These are phyloP conservation scores for Gaeumannomyces tritici DNA, from an alignment of 2,329 filamentous ascomycete genomes.

Conservation along the genomic window DNA sequence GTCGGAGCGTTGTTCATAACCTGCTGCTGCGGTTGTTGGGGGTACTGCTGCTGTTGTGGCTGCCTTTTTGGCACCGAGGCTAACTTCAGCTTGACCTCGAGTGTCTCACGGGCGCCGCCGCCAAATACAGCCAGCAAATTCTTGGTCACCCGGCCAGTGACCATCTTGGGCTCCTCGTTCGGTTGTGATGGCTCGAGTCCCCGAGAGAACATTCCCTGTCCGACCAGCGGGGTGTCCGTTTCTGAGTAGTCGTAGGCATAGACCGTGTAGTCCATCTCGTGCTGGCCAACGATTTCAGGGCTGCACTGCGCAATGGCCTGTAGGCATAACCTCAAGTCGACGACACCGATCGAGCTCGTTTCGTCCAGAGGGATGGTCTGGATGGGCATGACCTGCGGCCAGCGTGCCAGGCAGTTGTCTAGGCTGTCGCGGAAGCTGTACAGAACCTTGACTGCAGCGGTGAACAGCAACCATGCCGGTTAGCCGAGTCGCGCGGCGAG, in stretches of 20 bases:
- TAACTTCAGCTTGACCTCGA: conserved; percentile 87
- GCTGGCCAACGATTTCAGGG: conserved; percentile 71
- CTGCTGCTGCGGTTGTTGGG: conserved; percentile 15
- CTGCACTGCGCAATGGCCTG: conserved; percentile 71
- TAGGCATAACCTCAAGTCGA: conserved; percentile 80
- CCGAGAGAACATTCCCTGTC: conserved; percentile 90
- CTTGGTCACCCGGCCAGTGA: conserved; percentile 84
- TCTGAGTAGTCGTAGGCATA: conserved; percentile 97
- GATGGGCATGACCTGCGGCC: conserved; percentile 69
- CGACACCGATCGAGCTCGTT: conserved; percentile 69
- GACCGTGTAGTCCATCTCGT: conserved; percentile 79
- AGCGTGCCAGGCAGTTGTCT: conserved; percentile 80
- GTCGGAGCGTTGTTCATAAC: conserved; percentile 24
- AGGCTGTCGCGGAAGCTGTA: conserved; percentile 89
- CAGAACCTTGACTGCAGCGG: conserved; percentile 72
- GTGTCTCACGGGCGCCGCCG: conserved; percentile 72
- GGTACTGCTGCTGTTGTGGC: conserved; percentile 9
- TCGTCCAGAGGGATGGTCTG: conserved; percentile 78
- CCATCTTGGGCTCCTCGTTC: conserved; percentile 53
- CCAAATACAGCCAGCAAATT: conserved; percentile 79
- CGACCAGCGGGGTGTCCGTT: conserved; percentile 83
- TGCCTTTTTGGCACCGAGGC: conserved; percentile 59
- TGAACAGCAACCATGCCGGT: background rate
- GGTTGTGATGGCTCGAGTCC: conserved; percentile 50
- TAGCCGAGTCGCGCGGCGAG: background rate